Percentiles rank a stretch among this genome's conserved stretches.
These are phyloP conservation scores for Beauveria brongniartii DNA, from an alignment of 2,329 filamentous ascomycete genomes.

Conservation along the genomic window DNA sequence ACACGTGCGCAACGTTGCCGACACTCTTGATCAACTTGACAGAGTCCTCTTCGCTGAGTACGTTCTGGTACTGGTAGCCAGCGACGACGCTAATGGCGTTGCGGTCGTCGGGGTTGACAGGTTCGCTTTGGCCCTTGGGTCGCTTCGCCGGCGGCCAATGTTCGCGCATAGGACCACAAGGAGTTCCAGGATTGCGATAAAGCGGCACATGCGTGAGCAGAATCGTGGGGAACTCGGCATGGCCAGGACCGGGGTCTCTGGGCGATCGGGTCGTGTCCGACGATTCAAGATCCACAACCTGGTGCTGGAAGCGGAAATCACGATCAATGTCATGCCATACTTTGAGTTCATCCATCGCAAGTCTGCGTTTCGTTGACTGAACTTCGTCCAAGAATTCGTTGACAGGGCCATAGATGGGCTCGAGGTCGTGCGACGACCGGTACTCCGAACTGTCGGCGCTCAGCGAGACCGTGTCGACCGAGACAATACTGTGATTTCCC, in stretches of 20 bases:
- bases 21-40: slow-evolving; percentile 66
- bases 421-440: slow-evolving; percentile 42
- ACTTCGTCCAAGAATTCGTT: slow-evolving; percentile 67
- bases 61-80: slow-evolving; percentile 97
- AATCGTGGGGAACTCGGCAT: slow-evolving; percentile 70
- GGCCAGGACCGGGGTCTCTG: slow-evolving; percentile 34
- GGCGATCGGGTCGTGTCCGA: slow-evolving; percentile 25
- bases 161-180: slow-evolving; percentile 82
- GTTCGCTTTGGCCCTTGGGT: slow-evolving; percentile 46
- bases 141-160: slow-evolving; percentile 65
- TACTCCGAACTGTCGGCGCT: slow-evolving; percentile 58
- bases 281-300: slow-evolving; percentile 49
- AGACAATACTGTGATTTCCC: slow-evolving; percentile 92
- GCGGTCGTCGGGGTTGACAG: slow-evolving; percentile 53
- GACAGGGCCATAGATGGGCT: slow-evolving; percentile 65
- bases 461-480: slow-evolving; percentile 79
- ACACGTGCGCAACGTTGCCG: slow-evolving; percentile 76
- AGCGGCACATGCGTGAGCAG: slow-evolving; percentile 87
- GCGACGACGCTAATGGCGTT: slow-evolving; percentile 70
- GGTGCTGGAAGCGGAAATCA: slow-evolving; percentile 48
- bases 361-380: slow-evolving; percentile 55
- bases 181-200: slow-evolving; percentile 72
- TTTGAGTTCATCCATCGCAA: slow-evolving; percentile 60
- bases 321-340: slow-evolving; percentile 53
- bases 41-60: slow-evolving; percentile 70